Evolutionary conservation across 2,329 filamentous ascomycete species (phyloP).

Genomic region (Blastomyces percursus): DNA sequence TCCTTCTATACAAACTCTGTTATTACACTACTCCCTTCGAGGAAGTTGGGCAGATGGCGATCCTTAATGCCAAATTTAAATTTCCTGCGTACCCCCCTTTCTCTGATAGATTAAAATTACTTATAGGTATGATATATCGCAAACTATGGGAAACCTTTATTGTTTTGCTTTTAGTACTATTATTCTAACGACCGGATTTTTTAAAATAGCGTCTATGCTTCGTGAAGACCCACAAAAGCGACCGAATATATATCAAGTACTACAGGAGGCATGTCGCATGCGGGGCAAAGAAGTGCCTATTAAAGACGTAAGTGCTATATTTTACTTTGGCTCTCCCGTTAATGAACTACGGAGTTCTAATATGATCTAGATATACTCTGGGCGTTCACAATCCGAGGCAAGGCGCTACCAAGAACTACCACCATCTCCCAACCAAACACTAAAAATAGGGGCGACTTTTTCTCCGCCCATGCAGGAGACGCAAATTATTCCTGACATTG

Average conservation of each 20-base stretch:
- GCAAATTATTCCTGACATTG: constrained; percentile 71
- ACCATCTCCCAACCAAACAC: constrained; percentile 43
- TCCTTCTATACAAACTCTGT: constrained; percentile 93
- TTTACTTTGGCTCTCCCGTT: constrained; percentile 4
- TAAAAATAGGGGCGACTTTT: constrained; percentile 69
- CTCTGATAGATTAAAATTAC: constrained; percentile 74
- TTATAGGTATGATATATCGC: constrained; percentile 58
- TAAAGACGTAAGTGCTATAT: constrained; percentile 59
- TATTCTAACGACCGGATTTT: constrained; percentile 6
- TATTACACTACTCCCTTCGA: constrained; percentile 99
- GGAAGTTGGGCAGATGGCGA: constrained; percentile 93
- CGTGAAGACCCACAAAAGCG: constrained; percentile 67
- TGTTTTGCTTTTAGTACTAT: constrained; percentile 2
- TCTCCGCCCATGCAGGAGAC: constrained; percentile 61
- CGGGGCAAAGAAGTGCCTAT: constrained; percentile 77
- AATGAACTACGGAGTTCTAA: neutral
- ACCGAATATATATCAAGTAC: constrained; percentile 89
- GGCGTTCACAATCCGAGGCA: constrained; percentile 53
- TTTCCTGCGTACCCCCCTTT: constrained; percentile 83
- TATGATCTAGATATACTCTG: constrained; percentile 54
- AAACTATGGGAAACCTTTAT: constrained; percentile 7
- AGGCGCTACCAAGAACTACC: constrained; percentile 51
- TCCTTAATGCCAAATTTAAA: constrained; percentile 88
- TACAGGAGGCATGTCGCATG: constrained; percentile 80
- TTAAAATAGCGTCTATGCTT: constrained; percentile 65